These are phyloP conservation scores for Aspergillus neoniger DNA, from an alignment of 2,329 filamentous ascomycete genomes.

Conservation along the genomic window DNA sequence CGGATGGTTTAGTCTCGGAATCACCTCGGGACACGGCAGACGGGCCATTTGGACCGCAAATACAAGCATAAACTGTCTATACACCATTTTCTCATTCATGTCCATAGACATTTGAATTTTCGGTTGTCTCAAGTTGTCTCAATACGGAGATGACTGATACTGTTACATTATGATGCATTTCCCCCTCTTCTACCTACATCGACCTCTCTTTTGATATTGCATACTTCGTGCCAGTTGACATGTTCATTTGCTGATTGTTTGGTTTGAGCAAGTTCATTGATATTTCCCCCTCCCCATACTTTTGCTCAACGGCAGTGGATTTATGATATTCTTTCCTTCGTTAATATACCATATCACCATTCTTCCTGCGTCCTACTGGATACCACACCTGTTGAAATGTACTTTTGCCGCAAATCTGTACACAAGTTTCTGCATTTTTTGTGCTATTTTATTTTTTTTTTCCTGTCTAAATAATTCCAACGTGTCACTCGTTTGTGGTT, in stretches of 20 bases:
- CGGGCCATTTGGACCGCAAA: slow-evolving; percentile 36
- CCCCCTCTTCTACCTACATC: neutral
- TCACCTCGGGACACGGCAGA: slow-evolving; percentile 34
- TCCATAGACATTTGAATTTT: slow-evolving; percentile 7
- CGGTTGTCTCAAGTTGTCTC: neutral
- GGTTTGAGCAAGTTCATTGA: neutral
- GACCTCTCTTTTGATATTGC: slow-evolving; percentile 7
- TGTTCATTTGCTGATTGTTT: neutral
- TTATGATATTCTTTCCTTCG: slow-evolving; percentile 11
- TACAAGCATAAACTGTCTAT: slow-evolving; percentile 23
- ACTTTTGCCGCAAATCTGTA: slow-evolving; percentile 14
- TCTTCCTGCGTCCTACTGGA: slow-evolving; percentile 17
- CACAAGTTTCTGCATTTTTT: slow-evolving; percentile 15
- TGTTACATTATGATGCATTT: slow-evolving; percentile 9
- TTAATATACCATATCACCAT: slow-evolving; percentile 3
- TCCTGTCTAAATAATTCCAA: slow-evolving; percentile 11
- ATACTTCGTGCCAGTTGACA: slow-evolving; percentile 1
- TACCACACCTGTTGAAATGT: slow-evolving; percentile 21
- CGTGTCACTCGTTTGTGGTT: slow-evolving; percentile 11
- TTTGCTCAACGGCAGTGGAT: slow-evolving; percentile 11
- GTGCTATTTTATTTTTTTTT: neutral
- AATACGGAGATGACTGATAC: neutral
- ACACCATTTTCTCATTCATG: slow-evolving; percentile 10
- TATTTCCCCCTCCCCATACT: neutral
- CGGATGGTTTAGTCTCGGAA: slow-evolving; percentile 42